A percentile compares a stretch with the other conserved stretches of the same genome.
These are phyloP conservation scores for Populus hybrid DNA, from an alignment of 441 rosid genomes.

Conservation along the genomic window DNA sequence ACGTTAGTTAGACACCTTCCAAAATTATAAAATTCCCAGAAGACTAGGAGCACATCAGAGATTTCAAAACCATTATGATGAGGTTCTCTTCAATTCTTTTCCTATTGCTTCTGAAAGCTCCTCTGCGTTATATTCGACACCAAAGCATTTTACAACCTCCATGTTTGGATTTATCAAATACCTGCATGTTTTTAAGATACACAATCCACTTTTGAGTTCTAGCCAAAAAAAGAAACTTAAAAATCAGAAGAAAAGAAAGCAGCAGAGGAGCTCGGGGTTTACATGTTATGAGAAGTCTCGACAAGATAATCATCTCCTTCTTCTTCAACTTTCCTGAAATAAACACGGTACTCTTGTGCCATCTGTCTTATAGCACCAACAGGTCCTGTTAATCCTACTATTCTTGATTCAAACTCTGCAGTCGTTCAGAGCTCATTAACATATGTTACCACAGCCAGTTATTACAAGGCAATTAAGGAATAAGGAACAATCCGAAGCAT, in stretches of 20 bases:
- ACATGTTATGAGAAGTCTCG: conserved; percentile 80
- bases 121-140: conserved; percentile 64
- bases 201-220: neutral
- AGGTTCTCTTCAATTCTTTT: conserved; percentile 41
- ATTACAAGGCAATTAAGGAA: neutral
- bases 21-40: neutral
- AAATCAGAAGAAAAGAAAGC: neutral
- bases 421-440: conserved; percentile 10
- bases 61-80: neutral
- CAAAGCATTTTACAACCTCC: conserved; percentile 79
- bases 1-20: neutral
- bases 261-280: conserved; percentile 14
- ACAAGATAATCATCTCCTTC: conserved; percentile 87
- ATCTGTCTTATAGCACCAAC: conserved; percentile 65
- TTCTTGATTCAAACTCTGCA: conserved; percentile 75
- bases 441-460: conserved; percentile 4
- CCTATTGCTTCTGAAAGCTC: conserved; percentile 58
- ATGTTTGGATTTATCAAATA: conserved; percentile 75
- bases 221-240: too few relatives aligned
- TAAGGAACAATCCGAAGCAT: neutral
- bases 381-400: conserved; percentile 72
- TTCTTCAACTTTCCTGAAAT: conserved; percentile 76
- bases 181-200: conserved; percentile 33
- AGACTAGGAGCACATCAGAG: neutral
- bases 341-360: conserved; percentile 83